These are phyloP conservation scores for Golovinomyces cichoracearum DNA, from an alignment of 2,329 filamentous ascomycete species.

Conservation along the genomic window DNA sequence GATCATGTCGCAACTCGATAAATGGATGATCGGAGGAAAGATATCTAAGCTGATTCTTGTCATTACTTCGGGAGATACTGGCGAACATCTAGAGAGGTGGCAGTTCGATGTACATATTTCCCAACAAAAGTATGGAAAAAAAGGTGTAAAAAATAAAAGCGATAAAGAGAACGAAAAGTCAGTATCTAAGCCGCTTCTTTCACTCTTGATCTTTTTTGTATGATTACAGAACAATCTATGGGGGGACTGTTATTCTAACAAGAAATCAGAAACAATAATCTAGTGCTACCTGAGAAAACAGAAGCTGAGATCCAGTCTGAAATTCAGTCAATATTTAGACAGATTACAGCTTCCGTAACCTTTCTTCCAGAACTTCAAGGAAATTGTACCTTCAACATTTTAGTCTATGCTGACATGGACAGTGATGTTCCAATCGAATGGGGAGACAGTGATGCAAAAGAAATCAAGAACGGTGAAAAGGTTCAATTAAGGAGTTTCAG, in stretches of 20 bases:
- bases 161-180: conserved; percentile 44
- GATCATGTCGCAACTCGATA: conserved; percentile 93
- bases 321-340: conserved; percentile 88
- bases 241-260: too few relatives aligned
- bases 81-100: conserved; percentile 89
- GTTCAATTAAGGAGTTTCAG: conserved; percentile 91
- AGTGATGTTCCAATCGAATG: conserved; percentile 93
- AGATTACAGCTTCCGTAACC: conserved; percentile 92
- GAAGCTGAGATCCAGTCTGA: conserved; percentile 85
- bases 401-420: conserved; percentile 92
- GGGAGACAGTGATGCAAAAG: conserved; percentile 95
- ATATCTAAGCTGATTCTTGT: conserved; percentile 94
- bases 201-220: too few relatives aligned
- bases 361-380: conserved; percentile 84
- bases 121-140: conserved; percentile 20
- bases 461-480: conserved; percentile 77
- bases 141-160: conserved; percentile 21
- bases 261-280: conserved; percentile 6
- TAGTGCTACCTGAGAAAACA: conserved; percentile 40
- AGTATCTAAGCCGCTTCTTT: neutral
- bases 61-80: conserved; percentile 89
- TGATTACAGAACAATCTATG: too few relatives aligned
- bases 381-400: conserved; percentile 93
- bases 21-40: conserved; percentile 93
- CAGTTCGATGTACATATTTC: conserved; percentile 70